Conservation (phyloP, 2,329 filamentous ascomycete species). For the Cladosporium oxysporum region DNA sequence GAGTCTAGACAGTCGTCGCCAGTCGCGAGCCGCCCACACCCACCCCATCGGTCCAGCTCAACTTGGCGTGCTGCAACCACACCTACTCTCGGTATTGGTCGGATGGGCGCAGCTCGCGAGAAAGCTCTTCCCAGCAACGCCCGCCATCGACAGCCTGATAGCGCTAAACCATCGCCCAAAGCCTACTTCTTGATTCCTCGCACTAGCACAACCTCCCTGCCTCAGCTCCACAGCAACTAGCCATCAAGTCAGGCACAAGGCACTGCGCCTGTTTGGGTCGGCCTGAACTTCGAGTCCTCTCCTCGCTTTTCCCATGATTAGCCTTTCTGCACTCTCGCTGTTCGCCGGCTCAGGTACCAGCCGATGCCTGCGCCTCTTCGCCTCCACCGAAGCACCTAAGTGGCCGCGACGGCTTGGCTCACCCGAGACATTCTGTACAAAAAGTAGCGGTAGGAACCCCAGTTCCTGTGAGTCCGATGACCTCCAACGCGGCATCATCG, state of each 20-base stretch:
- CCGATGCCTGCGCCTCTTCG: conserved; percentile 8
- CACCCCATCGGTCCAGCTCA: conserved; percentile 4
- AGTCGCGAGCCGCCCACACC: conserved; percentile 5
- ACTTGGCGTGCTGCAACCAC: conserved; percentile 18
- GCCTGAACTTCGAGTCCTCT: background rate
- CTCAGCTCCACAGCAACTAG: conserved; percentile 10
- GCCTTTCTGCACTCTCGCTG: conserved; percentile 12
- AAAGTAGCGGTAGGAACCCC: background rate
- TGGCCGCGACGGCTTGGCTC: conserved; percentile 9
- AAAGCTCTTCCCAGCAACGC: conserved; percentile 15
- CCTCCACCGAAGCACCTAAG: background rate
- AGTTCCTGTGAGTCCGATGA: conserved; percentile 13
- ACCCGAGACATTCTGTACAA: conserved; percentile 18
- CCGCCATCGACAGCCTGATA: conserved; percentile 5
- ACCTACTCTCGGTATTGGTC: conserved; percentile 18
- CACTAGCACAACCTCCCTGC: background rate
- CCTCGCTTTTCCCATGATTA: background rate
- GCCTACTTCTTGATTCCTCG: background rate
- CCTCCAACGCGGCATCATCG: background rate
- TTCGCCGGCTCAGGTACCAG: conserved; percentile 16
- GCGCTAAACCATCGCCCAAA: background rate
- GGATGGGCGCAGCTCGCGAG: conserved; percentile 10
- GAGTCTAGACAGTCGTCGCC: conserved; percentile 4
- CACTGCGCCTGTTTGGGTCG: conserved; percentile 12
- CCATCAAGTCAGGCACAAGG: conserved; percentile 15